A percentile compares a stretch with the other conserved stretches of the same genome.
These are phyloP conservation scores for Entophlyctis helioformis DNA, from an alignment of 192 early-diverging fungal genomes.

Conservation along the genomic window DNA sequence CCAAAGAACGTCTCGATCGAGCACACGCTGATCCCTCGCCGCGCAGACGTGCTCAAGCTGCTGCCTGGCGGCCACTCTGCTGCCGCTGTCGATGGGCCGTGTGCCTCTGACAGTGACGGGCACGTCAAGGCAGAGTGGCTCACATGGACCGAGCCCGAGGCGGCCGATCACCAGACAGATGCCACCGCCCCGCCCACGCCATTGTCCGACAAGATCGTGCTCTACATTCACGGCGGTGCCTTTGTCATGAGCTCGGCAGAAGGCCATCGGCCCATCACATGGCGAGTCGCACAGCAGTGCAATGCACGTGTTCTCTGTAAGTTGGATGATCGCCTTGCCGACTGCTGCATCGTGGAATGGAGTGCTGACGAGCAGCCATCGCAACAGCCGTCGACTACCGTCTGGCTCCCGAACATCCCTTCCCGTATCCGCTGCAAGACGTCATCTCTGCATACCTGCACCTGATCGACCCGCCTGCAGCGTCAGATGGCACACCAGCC, in stretches of 20 bases:
- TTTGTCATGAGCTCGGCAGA: constrained; percentile 15
- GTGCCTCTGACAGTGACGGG: constrained; percentile 11
- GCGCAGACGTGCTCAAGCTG: constrained; percentile 6
- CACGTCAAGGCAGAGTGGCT: constrained; percentile 2
- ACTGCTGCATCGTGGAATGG: neutral
- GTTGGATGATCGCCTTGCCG: neutral
- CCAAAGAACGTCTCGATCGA: constrained; percentile 5
- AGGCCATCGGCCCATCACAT: constrained; percentile 11
- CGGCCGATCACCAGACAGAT: neutral
- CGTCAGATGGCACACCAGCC: too few relatives aligned
- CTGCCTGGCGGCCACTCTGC: too few relatives aligned
- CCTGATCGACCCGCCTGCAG: constrained; percentile 19
- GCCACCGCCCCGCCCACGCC: neutral
- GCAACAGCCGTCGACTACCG: constrained; percentile 24
- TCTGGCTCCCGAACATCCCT: constrained; percentile 21
- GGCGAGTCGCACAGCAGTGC: constrained; percentile 5
- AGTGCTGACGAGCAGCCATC: neutral
- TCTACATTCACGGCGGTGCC: constrained; percentile 25
- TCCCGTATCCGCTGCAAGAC: constrained; percentile 17
- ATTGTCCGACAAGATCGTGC: constrained; percentile 10
- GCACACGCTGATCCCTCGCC: constrained; percentile 3
- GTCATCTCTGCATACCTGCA: constrained; percentile 17
- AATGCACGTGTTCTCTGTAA: constrained; percentile 5
- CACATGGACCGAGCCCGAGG: constrained; percentile 9
- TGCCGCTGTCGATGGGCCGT: too few relatives aligned